phyloP scores from a whole-genome alignment of 148 eudicot genomes.

The Vaccinium macrocarpon region DNA sequence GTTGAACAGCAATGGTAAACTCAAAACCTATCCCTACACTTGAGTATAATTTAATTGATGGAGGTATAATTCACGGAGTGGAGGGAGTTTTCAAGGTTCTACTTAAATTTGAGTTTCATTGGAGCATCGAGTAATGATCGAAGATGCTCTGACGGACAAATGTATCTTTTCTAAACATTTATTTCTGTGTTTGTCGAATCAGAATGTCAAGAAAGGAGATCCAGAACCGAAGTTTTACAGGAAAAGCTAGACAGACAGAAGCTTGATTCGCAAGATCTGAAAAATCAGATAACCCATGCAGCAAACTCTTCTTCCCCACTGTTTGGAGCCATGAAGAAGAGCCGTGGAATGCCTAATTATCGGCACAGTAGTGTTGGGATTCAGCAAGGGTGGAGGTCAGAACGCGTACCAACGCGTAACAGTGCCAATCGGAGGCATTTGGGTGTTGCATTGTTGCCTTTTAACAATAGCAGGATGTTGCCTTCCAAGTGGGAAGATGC shows the following conservation, averaged over 20 bases:
- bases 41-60: neutral
- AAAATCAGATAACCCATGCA: constrained; percentile 40
- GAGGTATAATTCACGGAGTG: neutral
- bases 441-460: constrained; percentile 53
- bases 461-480: constrained; percentile 51
- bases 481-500: constrained; percentile 99
- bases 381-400: constrained; percentile 89
- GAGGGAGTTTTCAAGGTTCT: neutral
- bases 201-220: constrained; percentile 78
- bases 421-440: constrained; percentile 56
- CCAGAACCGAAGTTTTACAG: constrained; percentile 53
- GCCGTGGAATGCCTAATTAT: constrained; percentile 79
- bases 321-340: constrained; percentile 59
- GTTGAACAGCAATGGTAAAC: neutral
- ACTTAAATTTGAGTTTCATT: neutral
- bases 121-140: neutral
- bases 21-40: neutral
- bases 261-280: constrained; percentile 72
- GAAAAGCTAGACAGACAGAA: constrained; percentile 52
- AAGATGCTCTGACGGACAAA: neutral
- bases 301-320: constrained; percentile 54
- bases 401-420: constrained; percentile 55
- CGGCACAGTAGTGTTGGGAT: constrained; percentile 41
- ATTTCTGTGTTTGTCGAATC: constrained; percentile 9
- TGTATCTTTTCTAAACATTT: neutral